A percentile compares a stretch with the other conserved stretches of the same genome.
Conservation (phyloP, 768 basidiomycete genomes). For the Inosperma sp. region DNA sequence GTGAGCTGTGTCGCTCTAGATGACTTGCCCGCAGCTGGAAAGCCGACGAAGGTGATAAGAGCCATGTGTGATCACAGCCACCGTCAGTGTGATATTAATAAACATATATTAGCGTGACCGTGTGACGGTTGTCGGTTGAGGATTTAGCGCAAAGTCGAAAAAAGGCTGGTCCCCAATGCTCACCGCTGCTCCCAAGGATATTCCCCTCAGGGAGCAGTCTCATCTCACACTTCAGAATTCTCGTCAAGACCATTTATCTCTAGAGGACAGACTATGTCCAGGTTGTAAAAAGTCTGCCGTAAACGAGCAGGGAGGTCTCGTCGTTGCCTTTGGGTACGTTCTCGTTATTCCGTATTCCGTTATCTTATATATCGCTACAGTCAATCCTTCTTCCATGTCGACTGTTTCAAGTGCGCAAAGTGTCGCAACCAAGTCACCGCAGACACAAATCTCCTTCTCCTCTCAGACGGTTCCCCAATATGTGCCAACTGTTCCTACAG, state of each 20-base stretch:
- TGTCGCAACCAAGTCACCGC: conserved; percentile 89
- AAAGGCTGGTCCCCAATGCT: conserved; percentile 21
- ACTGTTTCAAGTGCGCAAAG: conserved; percentile 97
- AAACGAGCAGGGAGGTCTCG: conserved; percentile 76
- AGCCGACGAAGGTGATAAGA: conserved; percentile 86
- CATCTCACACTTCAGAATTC: conserved; percentile 30
- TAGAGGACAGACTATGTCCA: conserved; percentile 67
- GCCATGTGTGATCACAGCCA: conserved; percentile 55
- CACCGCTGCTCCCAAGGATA: conserved; percentile 23
- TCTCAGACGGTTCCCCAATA: conserved; percentile 97
- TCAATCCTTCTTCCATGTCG: conserved; percentile 90
- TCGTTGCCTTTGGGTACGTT: conserved; percentile 93
- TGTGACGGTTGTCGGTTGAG: conserved; percentile 16
- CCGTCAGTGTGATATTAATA: conserved; percentile 11
- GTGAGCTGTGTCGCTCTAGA: conserved; percentile 63
- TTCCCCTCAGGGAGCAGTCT: conserved; percentile 35
- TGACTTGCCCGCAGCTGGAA: conserved; percentile 84
- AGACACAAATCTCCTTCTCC: conserved; percentile 93
- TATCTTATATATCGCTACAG: conserved; percentile 36
- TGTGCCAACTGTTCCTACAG: conserved; percentile 91
- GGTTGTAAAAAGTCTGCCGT: conserved; percentile 81
- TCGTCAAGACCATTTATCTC: conserved; percentile 22
- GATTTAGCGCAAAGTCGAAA: conserved; percentile 8
- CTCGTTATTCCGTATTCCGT: background rate
- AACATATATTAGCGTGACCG: conserved; percentile 12